A percentile compares a stretch with the other conserved stretches of the same genome.
Evolutionary conservation across 1,284 basidiomycete genomes (phyloP).

Genomic region (Ceratobasidium sp.): DNA sequence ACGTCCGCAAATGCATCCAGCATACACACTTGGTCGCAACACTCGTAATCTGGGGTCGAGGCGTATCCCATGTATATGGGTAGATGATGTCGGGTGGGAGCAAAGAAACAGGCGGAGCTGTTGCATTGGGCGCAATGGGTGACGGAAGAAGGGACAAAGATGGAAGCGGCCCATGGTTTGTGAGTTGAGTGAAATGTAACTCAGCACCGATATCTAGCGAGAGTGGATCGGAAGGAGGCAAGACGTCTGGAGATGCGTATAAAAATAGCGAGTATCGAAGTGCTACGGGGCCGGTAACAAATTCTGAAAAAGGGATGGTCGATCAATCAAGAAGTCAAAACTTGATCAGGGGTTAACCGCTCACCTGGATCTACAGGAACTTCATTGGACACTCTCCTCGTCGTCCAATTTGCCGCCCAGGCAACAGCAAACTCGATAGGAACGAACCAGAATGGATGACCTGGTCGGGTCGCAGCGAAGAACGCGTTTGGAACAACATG

Average conservation of each 20-base stretch:
- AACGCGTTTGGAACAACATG: slow-evolving; percentile 32
- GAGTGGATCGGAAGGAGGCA: not conserved
- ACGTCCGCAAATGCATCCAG: slow-evolving; percentile 31
- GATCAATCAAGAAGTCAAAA: not conserved
- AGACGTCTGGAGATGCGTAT: slow-evolving; percentile 7
- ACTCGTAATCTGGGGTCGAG: slow-evolving; percentile 18
- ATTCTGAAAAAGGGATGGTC: slow-evolving; percentile 9
- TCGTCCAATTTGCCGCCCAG: slow-evolving; percentile 30
- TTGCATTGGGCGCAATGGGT: not conserved
- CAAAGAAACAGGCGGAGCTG: slow-evolving; percentile 16
- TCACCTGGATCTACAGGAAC: slow-evolving; percentile 34
- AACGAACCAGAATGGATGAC: slow-evolving; percentile 32
- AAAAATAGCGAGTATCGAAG: slow-evolving; percentile 30
- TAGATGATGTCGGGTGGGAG: slow-evolving; percentile 31
- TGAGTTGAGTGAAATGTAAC: slow-evolving; percentile 7
- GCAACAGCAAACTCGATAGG: slow-evolving; percentile 38
- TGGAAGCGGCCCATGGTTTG: slow-evolving; percentile 2
- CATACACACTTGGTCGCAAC: slow-evolving; percentile 26
- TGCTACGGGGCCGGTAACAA: slow-evolving; percentile 34
- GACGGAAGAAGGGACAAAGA: slow-evolving; percentile 9
- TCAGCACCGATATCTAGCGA: not conserved
- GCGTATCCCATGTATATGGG: slow-evolving; percentile 32
- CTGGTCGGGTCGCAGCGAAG: slow-evolving; percentile 14
- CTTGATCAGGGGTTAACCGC: not conserved
- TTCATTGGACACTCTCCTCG: not conserved